Conservation (phyloP, 495 filamentous ascomycete genomes). For the Pseudoneurospora amorphoporcata region DNA sequence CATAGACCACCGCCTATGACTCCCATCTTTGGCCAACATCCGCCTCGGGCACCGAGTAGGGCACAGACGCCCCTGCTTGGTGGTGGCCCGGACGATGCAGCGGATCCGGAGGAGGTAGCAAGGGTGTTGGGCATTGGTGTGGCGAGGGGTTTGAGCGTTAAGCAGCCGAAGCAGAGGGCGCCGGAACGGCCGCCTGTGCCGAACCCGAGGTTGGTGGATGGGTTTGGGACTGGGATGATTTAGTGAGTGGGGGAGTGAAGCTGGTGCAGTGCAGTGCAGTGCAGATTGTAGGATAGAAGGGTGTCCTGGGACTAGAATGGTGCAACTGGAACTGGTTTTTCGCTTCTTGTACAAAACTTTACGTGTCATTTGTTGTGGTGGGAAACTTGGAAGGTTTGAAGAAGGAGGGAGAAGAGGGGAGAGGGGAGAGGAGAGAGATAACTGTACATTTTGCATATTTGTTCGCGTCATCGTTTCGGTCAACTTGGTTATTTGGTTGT, state of each 20-base stretch:
- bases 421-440: neutral
- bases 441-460: neutral
- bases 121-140: slow-evolving; percentile 19
- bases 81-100: neutral
- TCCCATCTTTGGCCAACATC: neutral
- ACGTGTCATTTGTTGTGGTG: neutral
- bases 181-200: neutral
- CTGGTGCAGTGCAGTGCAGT: neutral
- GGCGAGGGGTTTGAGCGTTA: slow-evolving; percentile 22
- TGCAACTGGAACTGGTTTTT: neutral
- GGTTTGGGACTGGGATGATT: slow-evolving; percentile 20
- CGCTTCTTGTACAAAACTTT: neutral
- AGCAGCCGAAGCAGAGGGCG: slow-evolving; percentile 6
- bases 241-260: neutral
- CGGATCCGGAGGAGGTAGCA: neutral
- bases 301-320: neutral
- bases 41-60: neutral
- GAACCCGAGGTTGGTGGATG: slow-evolving; percentile 9
- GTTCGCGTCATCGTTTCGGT: neutral
- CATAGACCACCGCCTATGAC: neutral
- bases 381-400: neutral
- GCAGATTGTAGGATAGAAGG: neutral
- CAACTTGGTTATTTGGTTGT: neutral
- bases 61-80: slow-evolving; percentile 10
- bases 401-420: neutral